phyloP scores from a whole-genome alignment of 805 yeast species.

The Clavispora phyllophila region DNA sequence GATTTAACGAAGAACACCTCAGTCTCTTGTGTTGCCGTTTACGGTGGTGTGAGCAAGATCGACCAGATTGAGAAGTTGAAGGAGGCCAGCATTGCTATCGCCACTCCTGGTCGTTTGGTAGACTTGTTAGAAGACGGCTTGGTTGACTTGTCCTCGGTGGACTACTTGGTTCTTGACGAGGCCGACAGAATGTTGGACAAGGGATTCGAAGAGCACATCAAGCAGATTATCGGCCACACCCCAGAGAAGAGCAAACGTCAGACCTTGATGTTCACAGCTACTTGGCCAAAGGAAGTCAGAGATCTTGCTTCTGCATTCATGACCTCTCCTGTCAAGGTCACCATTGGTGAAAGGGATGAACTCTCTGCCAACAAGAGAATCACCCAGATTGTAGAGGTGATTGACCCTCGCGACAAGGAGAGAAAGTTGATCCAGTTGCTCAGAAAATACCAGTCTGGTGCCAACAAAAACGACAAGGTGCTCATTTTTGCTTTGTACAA shows the following conservation, averaged over 20 bases:
- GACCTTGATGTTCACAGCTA: constrained; percentile 98
- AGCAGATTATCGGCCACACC: constrained; percentile 65
- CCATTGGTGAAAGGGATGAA: constrained; percentile 93
- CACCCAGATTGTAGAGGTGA: constrained; percentile 87
- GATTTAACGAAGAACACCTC: constrained; percentile 57
- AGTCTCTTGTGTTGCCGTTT: constrained; percentile 74
- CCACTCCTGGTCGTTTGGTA: constrained; percentile 96
- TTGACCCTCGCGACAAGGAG: constrained; percentile 74
- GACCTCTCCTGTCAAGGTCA: constrained; percentile 80
- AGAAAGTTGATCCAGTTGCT: constrained; percentile 65
- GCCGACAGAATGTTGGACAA: constrained; percentile 98
- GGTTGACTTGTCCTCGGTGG: constrained; percentile 59
- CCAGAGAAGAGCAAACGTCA: constrained; percentile 53
- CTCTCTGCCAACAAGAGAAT: constrained; percentile 91
- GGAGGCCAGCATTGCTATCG: constrained; percentile 76
- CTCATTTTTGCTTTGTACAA: constrained; percentile 91
- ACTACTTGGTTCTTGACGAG: constrained; percentile 87
- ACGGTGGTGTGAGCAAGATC: constrained; percentile 97
- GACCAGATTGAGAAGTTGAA: constrained; percentile 73
- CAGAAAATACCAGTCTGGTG: constrained; percentile 66
- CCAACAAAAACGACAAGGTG: constrained; percentile 68
- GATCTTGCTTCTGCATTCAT: constrained; percentile 83
- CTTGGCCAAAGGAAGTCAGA: constrained; percentile 99
- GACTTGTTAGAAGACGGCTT: constrained; percentile 89
- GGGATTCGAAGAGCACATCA: constrained; percentile 97